phyloP scores from a whole-genome alignment of 2,329 filamentous ascomycete genomes.

The Monosporascus cannonballus region DNA sequence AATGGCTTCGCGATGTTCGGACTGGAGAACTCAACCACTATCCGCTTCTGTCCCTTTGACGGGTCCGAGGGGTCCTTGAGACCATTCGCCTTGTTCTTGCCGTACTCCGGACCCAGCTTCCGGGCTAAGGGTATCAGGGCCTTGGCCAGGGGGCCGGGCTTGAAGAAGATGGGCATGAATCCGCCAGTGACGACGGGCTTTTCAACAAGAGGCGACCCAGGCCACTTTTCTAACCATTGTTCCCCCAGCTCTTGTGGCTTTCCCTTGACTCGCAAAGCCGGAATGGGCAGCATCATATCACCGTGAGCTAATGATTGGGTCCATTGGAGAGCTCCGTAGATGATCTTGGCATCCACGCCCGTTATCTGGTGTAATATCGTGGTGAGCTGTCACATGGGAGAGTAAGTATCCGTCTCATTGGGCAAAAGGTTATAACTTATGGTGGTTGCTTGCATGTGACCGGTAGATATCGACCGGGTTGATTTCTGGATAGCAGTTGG shows the following conservation, averaged over 20 bases:
- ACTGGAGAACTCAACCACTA: conserved; percentile 67
- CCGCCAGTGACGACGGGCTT: conserved; percentile 61
- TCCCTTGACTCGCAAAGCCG: conserved; percentile 73
- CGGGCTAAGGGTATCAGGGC: conserved; percentile 66
- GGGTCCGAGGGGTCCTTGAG: conserved; percentile 42
- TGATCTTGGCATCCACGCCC: conserved; percentile 62
- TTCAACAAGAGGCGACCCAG: conserved; percentile 66
- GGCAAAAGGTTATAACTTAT: background rate
- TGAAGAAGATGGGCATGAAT: conserved; percentile 78
- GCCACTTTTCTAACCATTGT: conserved; percentile 63
- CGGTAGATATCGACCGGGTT: conserved; percentile 80
- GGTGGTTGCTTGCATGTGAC: conserved; percentile 17
- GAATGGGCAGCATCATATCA: conserved; percentile 71
- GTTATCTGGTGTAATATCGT: conserved; percentile 62
- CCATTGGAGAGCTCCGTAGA: conserved; percentile 74
- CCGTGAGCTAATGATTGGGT: conserved; percentile 76
- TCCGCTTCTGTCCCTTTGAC: conserved; percentile 36
- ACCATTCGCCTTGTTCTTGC: conserved; percentile 56
- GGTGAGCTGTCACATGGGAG: conserved; percentile 55
- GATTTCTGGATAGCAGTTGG: conserved; percentile 56
- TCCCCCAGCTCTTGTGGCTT: conserved; percentile 57
- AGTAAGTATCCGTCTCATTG: background rate
- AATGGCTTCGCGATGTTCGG: conserved; percentile 76
- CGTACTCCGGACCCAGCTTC: conserved; percentile 54
- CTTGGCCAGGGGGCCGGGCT: conserved; percentile 57